These are phyloP conservation scores for Trametes punicea DNA, from an alignment of 768 basidiomycete species.

Conservation along the genomic window DNA sequence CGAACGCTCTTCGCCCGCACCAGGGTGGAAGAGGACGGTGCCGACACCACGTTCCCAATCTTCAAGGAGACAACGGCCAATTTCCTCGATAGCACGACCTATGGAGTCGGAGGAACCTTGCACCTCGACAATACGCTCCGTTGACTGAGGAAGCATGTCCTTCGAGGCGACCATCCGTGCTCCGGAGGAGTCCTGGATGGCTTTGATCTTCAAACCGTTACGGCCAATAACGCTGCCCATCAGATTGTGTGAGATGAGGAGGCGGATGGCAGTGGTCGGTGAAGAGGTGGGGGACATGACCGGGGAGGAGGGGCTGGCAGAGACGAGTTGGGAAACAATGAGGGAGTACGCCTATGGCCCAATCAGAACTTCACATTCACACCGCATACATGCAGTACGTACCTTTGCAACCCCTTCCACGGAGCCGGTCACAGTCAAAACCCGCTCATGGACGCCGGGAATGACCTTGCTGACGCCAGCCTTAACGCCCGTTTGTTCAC, in stretches of 20 bases:
- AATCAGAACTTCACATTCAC: slow-evolving; percentile 10
- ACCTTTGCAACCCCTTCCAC: slow-evolving; percentile 94
- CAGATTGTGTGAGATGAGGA: slow-evolving; percentile 97
- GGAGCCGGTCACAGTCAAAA: slow-evolving; percentile 89
- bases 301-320: slow-evolving; percentile 74
- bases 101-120: slow-evolving; percentile 93
- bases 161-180: slow-evolving; percentile 99
- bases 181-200: slow-evolving; percentile 94
- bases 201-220: slow-evolving; percentile 95
- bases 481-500: slow-evolving; percentile 94
- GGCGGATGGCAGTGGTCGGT: slow-evolving; percentile 77
- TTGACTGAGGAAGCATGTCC: slow-evolving; percentile 99
- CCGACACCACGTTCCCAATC: slow-evolving; percentile 95
- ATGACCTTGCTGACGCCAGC: slow-evolving; percentile 99
- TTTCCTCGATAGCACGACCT: slow-evolving; percentile 90
- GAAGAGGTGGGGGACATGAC: slow-evolving; percentile 63
- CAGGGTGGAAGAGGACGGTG: slow-evolving; percentile 95
- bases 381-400: slow-evolving; percentile 19
- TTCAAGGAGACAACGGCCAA: slow-evolving; percentile 91
- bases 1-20: slow-evolving; percentile 74
- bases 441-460: slow-evolving; percentile 94
- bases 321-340: slow-evolving; percentile 88
- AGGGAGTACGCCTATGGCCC: slow-evolving; percentile 80
- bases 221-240: slow-evolving; percentile 99
- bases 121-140: slow-evolving; percentile 97